Conservation (phyloP, 1,284 basidiomycete genomes). For the Coniferiporia sulphurascens region DNA sequence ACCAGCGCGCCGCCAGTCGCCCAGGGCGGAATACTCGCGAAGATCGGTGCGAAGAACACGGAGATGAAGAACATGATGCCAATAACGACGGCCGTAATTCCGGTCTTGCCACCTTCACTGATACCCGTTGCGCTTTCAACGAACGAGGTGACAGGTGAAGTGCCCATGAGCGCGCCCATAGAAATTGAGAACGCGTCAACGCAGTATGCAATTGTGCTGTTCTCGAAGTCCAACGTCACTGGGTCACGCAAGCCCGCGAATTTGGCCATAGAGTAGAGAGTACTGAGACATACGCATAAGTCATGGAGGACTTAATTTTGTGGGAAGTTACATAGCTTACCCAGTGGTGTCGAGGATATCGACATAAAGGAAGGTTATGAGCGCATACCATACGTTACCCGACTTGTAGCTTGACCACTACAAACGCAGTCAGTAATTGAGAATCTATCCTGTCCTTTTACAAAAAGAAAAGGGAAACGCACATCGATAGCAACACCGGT, state of each 20-base stretch:
- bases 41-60: conserved; percentile 88
- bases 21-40: conserved; percentile 84
- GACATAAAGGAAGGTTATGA: conserved; percentile 86
- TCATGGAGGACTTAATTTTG: conserved; percentile 10
- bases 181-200: conserved; percentile 79
- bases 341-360: conserved; percentile 62
- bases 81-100: conserved; percentile 74
- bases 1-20: conserved; percentile 85
- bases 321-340: background rate
- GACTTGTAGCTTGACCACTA: conserved; percentile 53
- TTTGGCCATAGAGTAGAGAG: conserved; percentile 88
- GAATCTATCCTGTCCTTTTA: background rate
- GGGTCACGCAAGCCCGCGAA: conserved; percentile 87
- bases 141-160: conserved; percentile 85
- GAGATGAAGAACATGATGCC: conserved; percentile 81
- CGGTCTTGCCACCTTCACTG: conserved; percentile 84
- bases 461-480: conserved; percentile 28
- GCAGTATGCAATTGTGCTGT: conserved; percentile 80
- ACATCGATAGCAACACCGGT: conserved; percentile 64
- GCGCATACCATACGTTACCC: conserved; percentile 82
- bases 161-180: conserved; percentile 80
- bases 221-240: conserved; percentile 84
- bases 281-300: conserved; percentile 41
- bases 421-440: conserved; percentile 2
- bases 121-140: conserved; percentile 83